phyloP scores from a whole-genome alignment of 352 stramenopile genomes.

The Pythium sukuiense region DNA sequence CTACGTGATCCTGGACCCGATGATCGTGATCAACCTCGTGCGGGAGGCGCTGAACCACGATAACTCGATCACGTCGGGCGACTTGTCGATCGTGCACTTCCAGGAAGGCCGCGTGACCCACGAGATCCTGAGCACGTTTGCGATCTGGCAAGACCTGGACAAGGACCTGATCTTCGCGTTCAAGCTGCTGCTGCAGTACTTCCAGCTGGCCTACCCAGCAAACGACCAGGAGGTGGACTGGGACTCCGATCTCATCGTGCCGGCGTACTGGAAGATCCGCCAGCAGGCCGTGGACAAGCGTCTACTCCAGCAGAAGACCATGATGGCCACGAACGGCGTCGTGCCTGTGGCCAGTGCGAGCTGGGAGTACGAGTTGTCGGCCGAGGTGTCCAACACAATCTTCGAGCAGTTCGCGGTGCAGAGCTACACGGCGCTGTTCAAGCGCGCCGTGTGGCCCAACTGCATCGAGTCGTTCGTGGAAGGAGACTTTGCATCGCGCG shows the following conservation, averaged over 20 bases:
- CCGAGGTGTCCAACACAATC: slow-evolving; percentile 17
- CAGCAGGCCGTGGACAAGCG: slow-evolving; percentile 20
- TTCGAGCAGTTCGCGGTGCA: slow-evolving; percentile 30
- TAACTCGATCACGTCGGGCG: slow-evolving; percentile 9
- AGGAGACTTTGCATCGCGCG: slow-evolving; percentile 16
- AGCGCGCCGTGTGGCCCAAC: slow-evolving; percentile 15
- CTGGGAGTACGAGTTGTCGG: slow-evolving; percentile 30
- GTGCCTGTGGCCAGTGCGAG: slow-evolving; percentile 8
- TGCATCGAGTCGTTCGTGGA: slow-evolving; percentile 24
- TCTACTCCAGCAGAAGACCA: slow-evolving; percentile 16
- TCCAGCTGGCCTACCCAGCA: slow-evolving; percentile 28
- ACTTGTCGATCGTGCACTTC: slow-evolving; percentile 18
- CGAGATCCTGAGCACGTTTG: slow-evolving; percentile 11
- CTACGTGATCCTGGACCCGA: slow-evolving; percentile 24
- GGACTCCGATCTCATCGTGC: slow-evolving; percentile 27
- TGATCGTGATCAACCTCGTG: slow-evolving; percentile 33
- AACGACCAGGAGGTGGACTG: slow-evolving; percentile 11
- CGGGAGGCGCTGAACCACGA: slow-evolving; percentile 24
- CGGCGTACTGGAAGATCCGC: slow-evolving; percentile 26
- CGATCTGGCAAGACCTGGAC: slow-evolving; percentile 17
- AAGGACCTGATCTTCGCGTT: slow-evolving; percentile 22
- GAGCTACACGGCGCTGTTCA: slow-evolving; percentile 21
- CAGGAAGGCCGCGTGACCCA: slow-evolving; percentile 20
- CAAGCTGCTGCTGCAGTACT: slow-evolving; percentile 28
- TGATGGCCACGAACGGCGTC: slow-evolving; percentile 17